Evolutionary conservation across 1,284 basidiomycete species (phyloP).

Genomic region (Ceratobasidium sp.): DNA sequence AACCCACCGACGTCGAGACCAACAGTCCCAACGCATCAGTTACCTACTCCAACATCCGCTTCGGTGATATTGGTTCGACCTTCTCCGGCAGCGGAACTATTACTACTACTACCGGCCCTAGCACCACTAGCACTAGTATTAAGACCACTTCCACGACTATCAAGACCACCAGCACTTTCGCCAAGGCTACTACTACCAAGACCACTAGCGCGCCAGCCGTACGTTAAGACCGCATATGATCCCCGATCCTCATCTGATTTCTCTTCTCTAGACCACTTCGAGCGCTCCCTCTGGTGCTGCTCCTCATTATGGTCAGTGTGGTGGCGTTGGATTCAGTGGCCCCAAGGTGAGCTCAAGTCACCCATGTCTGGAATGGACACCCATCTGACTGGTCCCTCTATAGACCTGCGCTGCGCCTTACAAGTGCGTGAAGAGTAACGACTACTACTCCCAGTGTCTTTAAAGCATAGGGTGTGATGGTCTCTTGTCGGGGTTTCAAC

Average conservation of each 20-base stretch:
- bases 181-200: background rate
- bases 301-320: conserved; percentile 11
- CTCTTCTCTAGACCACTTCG: background rate
- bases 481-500: background rate
- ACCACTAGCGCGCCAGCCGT: conserved; percentile 10
- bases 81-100: conserved; percentile 53
- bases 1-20: conserved; percentile 50
- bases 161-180: conserved; percentile 3
- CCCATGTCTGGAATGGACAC: background rate
- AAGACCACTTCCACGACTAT: too few relatives aligned
- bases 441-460: conserved; percentile 36
- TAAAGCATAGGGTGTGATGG: background rate
- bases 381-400: background rate
- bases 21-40: conserved; percentile 49
- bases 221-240: background rate
- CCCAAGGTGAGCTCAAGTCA: conserved; percentile 23
- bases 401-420: conserved; percentile 23
- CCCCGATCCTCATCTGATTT: background rate
- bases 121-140: too few relatives aligned
- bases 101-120: conserved; percentile 13
- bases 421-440: conserved; percentile 17
- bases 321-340: conserved; percentile 12
- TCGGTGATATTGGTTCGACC: conserved; percentile 67
- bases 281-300: background rate
- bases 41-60: conserved; percentile 69